Base-by-base conservation (phyloP, 768 basidiomycete genomes). In the Rhizopogon vulgaris region DNA sequence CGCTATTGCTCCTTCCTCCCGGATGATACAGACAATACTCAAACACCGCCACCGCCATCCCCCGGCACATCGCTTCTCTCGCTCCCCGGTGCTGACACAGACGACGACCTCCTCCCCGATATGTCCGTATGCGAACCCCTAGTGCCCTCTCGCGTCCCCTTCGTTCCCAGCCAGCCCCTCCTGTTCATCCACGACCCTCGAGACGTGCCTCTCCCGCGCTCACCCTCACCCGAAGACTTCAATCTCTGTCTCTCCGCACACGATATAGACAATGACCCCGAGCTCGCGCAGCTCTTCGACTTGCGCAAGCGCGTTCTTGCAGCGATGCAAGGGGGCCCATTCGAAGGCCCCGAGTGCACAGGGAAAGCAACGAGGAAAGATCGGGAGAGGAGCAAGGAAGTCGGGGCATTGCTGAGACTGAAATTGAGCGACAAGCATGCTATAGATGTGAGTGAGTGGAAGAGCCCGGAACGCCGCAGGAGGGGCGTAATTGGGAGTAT, bases 321-420 rank as follows among this genome's bases (percentile, higher is more conserved):
- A 43, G 64, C 68, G 52, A 64, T 69, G 58, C 64, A 64, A 22
- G 60, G 59, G 49, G 70, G 67, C 10, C 68, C 69, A 54, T 67
- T 69, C 52, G 58, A 63, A 52, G 69, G 70, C 32, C 68, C 68
- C 54, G 78, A 77, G 58, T 34, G 30, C 17, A 75, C 74, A 49
- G 66, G 73, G 56, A 73, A 69, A 54, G 9, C 32, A 17, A 62
- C 51, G 56, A 67, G 78, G 63, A 67, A 71, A 46, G 77, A 79
- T 58, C 76, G 77, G 58, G 83, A 82, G 64, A 69, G 75, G 38
- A 72, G 73, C 22, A 73, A 75, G 55, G 84, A 85, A 69, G 66
- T 84, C 10, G 73, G 75, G 8, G 71, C 78, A 32, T 68, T 85
- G 54, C 64, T 85, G 56, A 71, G 79, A 58, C 61, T 84, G 55